Evolutionary conservation across 2,329 filamentous ascomycete species (phyloP), one percentile per base, ranked within the genome.

Genomic region (Apiospora malaysiana): DNA sequence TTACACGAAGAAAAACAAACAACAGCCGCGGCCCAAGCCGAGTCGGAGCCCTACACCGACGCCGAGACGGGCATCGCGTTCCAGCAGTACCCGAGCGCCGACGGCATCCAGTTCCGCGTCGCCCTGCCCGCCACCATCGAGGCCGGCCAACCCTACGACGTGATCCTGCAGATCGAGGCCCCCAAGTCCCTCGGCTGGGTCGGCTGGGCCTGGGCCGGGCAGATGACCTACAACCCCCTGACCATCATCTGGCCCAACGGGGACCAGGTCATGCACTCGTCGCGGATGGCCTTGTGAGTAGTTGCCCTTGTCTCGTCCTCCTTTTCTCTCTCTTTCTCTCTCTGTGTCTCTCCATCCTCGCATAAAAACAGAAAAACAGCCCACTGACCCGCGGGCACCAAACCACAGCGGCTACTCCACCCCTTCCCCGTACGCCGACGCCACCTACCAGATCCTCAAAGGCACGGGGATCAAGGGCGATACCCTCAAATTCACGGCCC

Each of bases 1-100:
- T 63, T 1, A 63, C 18, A 10, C 3, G 1, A 18, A 6, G 7
- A 7, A 7, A 25, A 25, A 3, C 21, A 10, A 14, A 32, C 32
- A 18, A 40, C 32, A 63, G 56, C 56, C 32, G 18, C 32, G 7
- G 72, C 75, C n/a, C 80, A 82, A 71, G 70, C 79, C 42, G 81
- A 83, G 70, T 80, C 81, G 51, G 72, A 71, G 23, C 70, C 77
- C 45, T 81, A 80, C 66, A 73, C 76, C 59, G 82, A 84, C 68
- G 72, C 75, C 21, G 79, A 80, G 8, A 84, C 83, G 18, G 82
- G 82, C 66, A 81, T 86, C 70, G 84, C 80, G 25, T 86, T 84
- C 71, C 80, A 84, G 37, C 80, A 81, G 5, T 82, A 81, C 76
- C 81, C 79, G 16, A 83, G 77, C 71, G 77, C 78, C 43, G 81